phyloP scores from a whole-genome alignment of 352 stramenopile genomes.

The Phytophthora capsici region DNA sequence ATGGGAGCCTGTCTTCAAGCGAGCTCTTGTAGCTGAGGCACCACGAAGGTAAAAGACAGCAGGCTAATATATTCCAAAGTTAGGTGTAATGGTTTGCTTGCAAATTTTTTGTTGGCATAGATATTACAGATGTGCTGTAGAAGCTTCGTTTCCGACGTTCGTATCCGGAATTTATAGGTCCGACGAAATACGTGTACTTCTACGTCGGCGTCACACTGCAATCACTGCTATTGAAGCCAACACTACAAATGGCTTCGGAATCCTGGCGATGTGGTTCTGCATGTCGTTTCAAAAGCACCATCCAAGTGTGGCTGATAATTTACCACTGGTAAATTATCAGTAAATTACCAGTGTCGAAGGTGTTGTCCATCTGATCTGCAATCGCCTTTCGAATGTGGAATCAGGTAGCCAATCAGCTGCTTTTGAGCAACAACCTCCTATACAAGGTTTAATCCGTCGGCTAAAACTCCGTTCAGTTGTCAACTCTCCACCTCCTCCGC shows the following conservation, averaged over 20 bases:
- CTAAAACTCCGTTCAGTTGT: constrained; percentile 20
- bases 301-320: constrained; percentile 12
- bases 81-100: background rate
- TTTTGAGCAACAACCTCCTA: constrained; percentile 5
- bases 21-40: constrained; percentile 14
- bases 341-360: no score
- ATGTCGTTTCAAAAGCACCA: constrained; percentile 7
- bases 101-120: no score
- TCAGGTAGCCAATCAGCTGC: constrained; percentile 17
- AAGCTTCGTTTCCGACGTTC: no score
- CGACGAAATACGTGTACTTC: no score
- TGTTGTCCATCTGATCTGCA: background rate
- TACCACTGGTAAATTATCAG: no score
- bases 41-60: constrained; percentile 22
- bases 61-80: constrained; percentile 30
- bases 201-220: no score
- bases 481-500: constrained; percentile 22
- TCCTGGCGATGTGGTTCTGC: constrained; percentile 4
- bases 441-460: constrained; percentile 23
- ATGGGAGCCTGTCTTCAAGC: background rate
- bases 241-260: constrained; percentile 14
- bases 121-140: no score
- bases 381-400: no score
- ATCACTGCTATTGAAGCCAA: no score
- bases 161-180: no score